Evolutionary conservation across 225 moss, liverwort and hornwort genomes (phyloP), one percentile per base, ranked within the genome.

Genomic region (Bryoerythrophyllum caledonicum): DNA sequence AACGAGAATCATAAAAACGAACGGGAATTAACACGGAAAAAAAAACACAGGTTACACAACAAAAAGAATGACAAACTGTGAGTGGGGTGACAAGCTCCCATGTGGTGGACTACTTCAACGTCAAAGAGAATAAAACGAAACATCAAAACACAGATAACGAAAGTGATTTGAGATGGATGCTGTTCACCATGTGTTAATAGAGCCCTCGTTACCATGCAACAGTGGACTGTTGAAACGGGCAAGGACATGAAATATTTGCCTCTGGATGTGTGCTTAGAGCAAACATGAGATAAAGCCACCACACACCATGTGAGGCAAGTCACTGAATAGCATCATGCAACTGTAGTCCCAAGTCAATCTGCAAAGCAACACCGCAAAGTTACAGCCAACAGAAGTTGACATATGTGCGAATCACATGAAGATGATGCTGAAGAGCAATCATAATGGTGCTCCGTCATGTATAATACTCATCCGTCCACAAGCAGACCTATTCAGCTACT

Each of bases 361-460:
- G 85, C 85, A 79, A 20, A 4, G 68, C 76, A 85, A 82, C 85
- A 85, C 7, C 57, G 24, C 52, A 4, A 30, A 11, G 85, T 81
- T 79, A 85, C 78, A 72, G 68, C 72, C 81, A 65, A 72, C 63
- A 4, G 43, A 4, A 16, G 12, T 71, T 23, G 58, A 59, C 34
- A 28, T 32, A 0, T 7, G 63, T 58, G 19, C 53, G 46, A 77
- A 5, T 24, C 72, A 78, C 48, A 63, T 35, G 57, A 21, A 27
- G 53, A 7, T 32, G 35, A 19, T 82, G 65, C 67, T 70, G 70
- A 63, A 63, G 82, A 86, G 82, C 80, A 80, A 68, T 27, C 48
- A 6, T 49, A 86, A 86, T 80, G 71, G 10, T 86, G 82, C 86
- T 82, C 82, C 56, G 40, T 58, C 80, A 68, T 82, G 86, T 86